Percentiles rank a stretch among this genome's conserved stretches.
Evolutionary conservation across 2,329 filamentous ascomycete species (phyloP).

Genomic region (Lomentospora prolificans): DNA sequence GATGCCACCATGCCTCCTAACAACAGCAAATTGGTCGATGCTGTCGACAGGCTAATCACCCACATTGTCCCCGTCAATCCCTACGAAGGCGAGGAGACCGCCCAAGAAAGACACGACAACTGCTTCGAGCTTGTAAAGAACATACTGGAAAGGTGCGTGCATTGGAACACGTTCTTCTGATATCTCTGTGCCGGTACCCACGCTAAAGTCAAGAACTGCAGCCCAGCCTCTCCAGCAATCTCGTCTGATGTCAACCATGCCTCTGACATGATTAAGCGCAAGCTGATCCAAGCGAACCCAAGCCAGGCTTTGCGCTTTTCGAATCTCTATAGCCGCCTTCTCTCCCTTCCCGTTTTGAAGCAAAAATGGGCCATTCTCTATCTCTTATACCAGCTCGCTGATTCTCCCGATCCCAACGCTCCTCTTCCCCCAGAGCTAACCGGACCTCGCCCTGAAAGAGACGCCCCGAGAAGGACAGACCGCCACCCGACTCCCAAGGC

Average conservation of each 20-base stretch:
- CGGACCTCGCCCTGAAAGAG: conserved; percentile 23
- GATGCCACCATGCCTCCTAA: conserved; percentile 46
- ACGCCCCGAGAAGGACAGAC: conserved; percentile 26
- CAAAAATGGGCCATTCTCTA: conserved; percentile 97
- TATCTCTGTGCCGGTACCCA: not conserved
- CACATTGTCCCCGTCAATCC: conserved; percentile 60
- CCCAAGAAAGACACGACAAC: conserved; percentile 59
- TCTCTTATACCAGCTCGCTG: conserved; percentile 74
- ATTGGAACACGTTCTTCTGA: not conserved
- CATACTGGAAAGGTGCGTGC: conserved; percentile 38
- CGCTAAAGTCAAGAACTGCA: too few species aligned
- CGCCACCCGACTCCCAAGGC: conserved; percentile 25
- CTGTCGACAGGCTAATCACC: conserved; percentile 68
- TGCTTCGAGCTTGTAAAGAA: conserved; percentile 41
- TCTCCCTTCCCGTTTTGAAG: conserved; percentile 83
- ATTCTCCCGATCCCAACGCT: conserved; percentile 49
- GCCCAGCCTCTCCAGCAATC: conserved; percentile 42
- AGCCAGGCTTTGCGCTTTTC: conserved; percentile 77
- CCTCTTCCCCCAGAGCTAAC: conserved; percentile 26
- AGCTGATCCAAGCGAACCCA: conserved; percentile 68
- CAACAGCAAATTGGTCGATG: conserved; percentile 60
- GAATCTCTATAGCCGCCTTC: conserved; percentile 79
- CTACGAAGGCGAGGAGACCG: conserved; percentile 55
- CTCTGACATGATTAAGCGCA: conserved; percentile 83
- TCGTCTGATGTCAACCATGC: conserved; percentile 79